phyloP scores from a whole-genome alignment of 2,329 filamentous ascomycete genomes.

The Phialophora expanda region DNA sequence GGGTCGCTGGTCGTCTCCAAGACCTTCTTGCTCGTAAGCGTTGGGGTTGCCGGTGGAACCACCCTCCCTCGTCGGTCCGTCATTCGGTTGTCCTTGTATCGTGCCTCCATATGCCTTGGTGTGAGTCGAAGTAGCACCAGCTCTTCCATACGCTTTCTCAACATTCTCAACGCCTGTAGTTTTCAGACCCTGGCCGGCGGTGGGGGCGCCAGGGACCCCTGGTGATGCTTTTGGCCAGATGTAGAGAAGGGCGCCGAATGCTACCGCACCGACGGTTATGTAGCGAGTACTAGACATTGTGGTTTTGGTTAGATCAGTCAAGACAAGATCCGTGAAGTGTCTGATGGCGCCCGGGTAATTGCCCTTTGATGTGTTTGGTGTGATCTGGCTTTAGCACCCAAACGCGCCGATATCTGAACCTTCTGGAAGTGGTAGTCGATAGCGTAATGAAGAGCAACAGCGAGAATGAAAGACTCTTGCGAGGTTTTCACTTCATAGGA shows the following conservation, averaged over 20 bases:
- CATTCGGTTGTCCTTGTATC: slow-evolving; percentile 29
- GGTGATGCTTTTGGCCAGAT: slow-evolving; percentile 25
- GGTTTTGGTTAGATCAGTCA: background rate
- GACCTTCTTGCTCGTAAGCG: slow-evolving; percentile 24
- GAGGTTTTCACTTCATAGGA: background rate
- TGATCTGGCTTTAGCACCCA: background rate
- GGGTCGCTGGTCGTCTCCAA: slow-evolving; percentile 34
- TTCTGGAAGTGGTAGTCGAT: background rate
- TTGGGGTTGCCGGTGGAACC: slow-evolving; percentile 23
- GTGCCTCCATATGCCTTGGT: slow-evolving; percentile 38
- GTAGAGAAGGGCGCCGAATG: slow-evolving; percentile 22
- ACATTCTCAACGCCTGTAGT: slow-evolving; percentile 36
- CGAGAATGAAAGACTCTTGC: background rate
- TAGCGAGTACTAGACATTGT: slow-evolving; percentile 20
- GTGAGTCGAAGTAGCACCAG: slow-evolving; percentile 37
- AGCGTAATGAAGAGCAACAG: background rate
- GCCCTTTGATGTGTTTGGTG: background rate
- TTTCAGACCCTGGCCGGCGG: slow-evolving; percentile 18
- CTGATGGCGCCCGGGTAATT: background rate
- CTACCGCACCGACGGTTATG: slow-evolving; percentile 22
- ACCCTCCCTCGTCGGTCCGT: slow-evolving; percentile 26
- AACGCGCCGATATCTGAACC: background rate
- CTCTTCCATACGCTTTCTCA: slow-evolving; percentile 35
- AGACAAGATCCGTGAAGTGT: background rate
- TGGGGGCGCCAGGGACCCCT: slow-evolving; percentile 19